Conservation (phyloP, 306 rosid species). For the Begonia loranthoides region DNA sequence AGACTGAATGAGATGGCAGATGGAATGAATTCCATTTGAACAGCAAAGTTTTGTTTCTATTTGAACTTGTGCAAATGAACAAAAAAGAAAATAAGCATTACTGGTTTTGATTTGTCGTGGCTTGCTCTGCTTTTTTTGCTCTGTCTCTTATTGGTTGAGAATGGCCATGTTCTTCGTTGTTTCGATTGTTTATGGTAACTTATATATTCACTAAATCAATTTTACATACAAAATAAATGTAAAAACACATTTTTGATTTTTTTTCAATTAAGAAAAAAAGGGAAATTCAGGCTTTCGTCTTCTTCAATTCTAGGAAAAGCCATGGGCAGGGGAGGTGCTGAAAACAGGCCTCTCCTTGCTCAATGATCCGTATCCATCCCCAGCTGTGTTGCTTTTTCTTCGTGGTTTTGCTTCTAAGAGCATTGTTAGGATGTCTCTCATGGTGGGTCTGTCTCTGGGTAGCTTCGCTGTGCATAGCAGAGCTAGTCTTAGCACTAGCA, state of each 20-base stretch:
- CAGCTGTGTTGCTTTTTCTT: constrained; percentile 55
- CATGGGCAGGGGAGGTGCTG: constrained; percentile 48
- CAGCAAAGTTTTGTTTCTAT: too few relatives aligned
- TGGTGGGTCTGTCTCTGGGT: constrained; percentile 85
- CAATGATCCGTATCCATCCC: constrained; percentile 16
- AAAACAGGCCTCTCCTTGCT: constrained; percentile 49
- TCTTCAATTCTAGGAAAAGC: constrained; percentile 29
- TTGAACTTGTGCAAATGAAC: too few relatives aligned
- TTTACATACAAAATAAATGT: neutral
- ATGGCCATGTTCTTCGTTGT: too few relatives aligned
- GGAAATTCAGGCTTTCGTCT: neutral
- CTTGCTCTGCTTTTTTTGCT: too few relatives aligned
- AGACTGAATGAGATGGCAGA: neutral
- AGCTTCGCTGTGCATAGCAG: constrained; percentile 78
- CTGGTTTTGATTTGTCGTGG: too few relatives aligned
- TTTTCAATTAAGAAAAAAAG: constrained; percentile 1
- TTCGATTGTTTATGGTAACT: too few relatives aligned
- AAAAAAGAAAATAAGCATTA: too few relatives aligned
- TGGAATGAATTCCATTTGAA: too few relatives aligned
- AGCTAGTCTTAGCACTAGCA: constrained; percentile 77
- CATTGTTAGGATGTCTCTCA: constrained; percentile 91
- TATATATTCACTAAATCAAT: too few relatives aligned
- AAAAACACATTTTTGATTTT: neutral
- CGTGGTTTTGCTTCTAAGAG: constrained; percentile 96
- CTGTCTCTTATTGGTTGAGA: too few relatives aligned